phyloP scores from a whole-genome alignment of 352 stramenopile species.

The Plasmopara muralis region DNA sequence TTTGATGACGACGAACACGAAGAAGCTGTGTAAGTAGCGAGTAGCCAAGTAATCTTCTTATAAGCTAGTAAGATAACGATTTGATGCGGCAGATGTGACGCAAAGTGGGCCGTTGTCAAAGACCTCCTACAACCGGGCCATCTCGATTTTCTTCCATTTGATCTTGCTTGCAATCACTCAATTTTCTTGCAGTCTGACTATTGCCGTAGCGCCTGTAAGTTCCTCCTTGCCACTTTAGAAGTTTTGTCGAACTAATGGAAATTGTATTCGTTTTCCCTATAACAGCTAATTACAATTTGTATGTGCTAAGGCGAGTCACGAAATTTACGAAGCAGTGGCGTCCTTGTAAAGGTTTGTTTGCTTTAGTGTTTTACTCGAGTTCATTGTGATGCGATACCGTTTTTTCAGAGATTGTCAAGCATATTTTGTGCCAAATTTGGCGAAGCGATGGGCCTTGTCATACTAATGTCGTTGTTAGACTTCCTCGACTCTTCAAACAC shows the following conservation, averaged over 20 bases:
- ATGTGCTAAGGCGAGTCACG: constrained; percentile 28
- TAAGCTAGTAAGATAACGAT: background rate
- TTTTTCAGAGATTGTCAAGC: constrained; percentile 28
- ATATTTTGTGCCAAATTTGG: constrained; percentile 32
- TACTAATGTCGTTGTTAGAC: constrained; percentile 21
- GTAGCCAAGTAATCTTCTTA: background rate
- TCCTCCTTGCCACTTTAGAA: background rate
- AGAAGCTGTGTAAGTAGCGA: constrained; percentile 17
- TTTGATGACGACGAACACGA: constrained; percentile 2
- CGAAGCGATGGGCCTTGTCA: constrained; percentile 6
- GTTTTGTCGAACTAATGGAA: background rate
- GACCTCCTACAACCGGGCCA: constrained; percentile 34
- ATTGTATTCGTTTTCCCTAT: constrained; percentile 7
- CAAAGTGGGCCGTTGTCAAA: constrained; percentile 42
- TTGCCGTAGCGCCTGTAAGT: constrained; percentile 15
- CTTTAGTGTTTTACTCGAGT: background rate
- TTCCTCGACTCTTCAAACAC: constrained; percentile 30
- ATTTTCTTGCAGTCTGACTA: constrained; percentile 8
- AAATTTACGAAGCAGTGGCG: constrained; percentile 29
- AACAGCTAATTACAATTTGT: constrained; percentile 28
- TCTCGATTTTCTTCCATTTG: constrained; percentile 35
- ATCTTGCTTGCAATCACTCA: background rate
- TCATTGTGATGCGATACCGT: background rate
- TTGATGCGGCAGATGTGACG: constrained; percentile 21
- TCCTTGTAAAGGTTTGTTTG: constrained; percentile 23